Percentiles rank a stretch among this genome's conserved stretches.
These are phyloP conservation scores for Plasmodium vivax DNA, from an alignment of 169 alveolate genomes.

Conservation along the genomic window DNA sequence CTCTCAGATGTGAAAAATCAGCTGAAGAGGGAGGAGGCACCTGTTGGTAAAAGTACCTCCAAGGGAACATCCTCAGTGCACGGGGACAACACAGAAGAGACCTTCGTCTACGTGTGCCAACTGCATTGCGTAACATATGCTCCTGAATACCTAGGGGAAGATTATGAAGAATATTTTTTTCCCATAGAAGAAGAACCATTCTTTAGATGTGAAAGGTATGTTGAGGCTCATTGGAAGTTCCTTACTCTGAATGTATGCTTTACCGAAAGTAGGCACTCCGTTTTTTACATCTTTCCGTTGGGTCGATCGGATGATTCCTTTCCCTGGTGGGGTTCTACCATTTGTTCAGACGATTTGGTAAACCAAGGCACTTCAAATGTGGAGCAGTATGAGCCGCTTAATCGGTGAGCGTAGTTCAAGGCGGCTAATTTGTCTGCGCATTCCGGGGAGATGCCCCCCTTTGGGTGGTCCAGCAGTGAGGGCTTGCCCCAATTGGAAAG, in stretches of 20 bases:
- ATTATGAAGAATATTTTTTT: neutral
- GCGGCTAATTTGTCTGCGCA: neutral
- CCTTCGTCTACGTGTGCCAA: slow-evolving; percentile 11
- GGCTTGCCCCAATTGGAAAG: neutral
- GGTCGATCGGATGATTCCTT: neutral
- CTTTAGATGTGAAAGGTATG: neutral
- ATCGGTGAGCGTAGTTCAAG: neutral
- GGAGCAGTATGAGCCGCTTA: neutral
- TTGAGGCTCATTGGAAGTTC: neutral
- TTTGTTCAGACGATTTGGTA: neutral
- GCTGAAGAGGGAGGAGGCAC: neutral
- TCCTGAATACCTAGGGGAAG: neutral
- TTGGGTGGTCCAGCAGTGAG: neutral
- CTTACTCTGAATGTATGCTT: neutral
- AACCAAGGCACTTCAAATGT: neutral
- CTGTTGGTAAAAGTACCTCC: neutral
- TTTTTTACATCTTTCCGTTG: slow-evolving; percentile 3
- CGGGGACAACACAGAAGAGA: neutral
- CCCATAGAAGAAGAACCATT: neutral
- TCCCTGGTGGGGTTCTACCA: neutral
- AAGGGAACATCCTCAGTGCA: neutral
- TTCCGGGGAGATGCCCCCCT: neutral
- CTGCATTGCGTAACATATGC: slow-evolving; percentile 11
- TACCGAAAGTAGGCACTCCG: slow-evolving; percentile 16
- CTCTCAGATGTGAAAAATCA: neutral